A percentile compares a stretch with the other conserved stretches of the same genome.
These are phyloP conservation scores for Tilletia setariae DNA, from an alignment of 1,284 basidiomycete species.

Conservation along the genomic window DNA sequence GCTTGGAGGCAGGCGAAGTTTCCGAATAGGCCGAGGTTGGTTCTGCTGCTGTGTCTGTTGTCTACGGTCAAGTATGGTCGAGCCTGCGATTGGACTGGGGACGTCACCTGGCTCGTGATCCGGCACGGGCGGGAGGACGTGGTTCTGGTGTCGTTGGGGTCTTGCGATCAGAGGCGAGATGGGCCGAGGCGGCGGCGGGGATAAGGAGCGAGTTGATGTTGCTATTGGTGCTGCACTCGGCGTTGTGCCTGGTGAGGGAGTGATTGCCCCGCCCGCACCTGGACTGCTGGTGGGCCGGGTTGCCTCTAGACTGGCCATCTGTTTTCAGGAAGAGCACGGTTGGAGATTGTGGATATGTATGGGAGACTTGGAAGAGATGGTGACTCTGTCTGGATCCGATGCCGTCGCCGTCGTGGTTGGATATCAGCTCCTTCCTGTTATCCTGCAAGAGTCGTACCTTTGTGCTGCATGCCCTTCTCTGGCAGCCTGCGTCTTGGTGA, in stretches of 20 bases:
- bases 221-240: constrained; percentile 15
- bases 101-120: not conserved
- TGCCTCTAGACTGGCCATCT: not conserved
- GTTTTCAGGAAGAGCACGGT: too few relatives aligned
- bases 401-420: too few relatives aligned
- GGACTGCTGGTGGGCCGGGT: not conserved
- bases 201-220: not conserved
- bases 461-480: too few relatives aligned
- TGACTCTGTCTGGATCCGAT: too few relatives aligned
- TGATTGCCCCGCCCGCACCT: not conserved
- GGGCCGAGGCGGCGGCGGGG: constrained; percentile 3
- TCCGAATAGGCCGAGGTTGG: not conserved
- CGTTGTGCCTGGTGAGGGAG: constrained; percentile 16
- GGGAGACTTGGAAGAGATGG: too few relatives aligned
- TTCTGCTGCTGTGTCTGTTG: not conserved
- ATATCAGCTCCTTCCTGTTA: too few relatives aligned
- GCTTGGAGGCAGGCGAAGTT: constrained; percentile 1
- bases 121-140: constrained; percentile 3
- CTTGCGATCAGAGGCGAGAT: not conserved
- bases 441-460: too few relatives aligned
- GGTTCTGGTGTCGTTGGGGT: not conserved
- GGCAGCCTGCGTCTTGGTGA: too few relatives aligned
- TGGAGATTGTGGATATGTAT: too few relatives aligned
- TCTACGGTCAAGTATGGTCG: not conserved
- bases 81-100: not conserved